Conservation (phyloP, 2,329 filamentous ascomycete genomes). For the Colletotrichum echinochloae region DNA sequence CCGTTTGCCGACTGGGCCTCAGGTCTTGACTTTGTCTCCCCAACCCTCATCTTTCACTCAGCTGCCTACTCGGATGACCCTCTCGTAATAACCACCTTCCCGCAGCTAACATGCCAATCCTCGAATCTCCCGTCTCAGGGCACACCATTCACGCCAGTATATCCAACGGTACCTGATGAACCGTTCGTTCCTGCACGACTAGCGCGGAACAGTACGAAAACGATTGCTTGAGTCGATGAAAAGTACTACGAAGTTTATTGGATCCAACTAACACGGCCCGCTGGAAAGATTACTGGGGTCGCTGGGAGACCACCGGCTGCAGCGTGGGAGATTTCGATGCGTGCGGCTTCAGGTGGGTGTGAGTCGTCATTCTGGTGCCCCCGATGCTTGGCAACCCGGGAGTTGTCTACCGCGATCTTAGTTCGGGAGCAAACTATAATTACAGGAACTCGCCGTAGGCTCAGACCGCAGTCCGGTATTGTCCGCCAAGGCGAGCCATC, state of each 20-base stretch:
- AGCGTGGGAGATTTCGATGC: background rate
- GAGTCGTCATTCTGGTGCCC: background rate
- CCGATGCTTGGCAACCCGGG: too few relatives aligned
- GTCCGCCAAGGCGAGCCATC: constrained; percentile 1
- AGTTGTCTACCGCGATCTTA: background rate
- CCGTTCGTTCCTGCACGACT: background rate
- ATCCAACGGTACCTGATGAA: background rate
- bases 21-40: background rate
- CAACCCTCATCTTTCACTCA: background rate
- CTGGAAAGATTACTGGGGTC: background rate
- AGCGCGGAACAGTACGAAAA: too few relatives aligned
- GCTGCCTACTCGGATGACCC: background rate
- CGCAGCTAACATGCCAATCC: background rate
- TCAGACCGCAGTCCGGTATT: background rate
- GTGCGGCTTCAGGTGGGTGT: constrained; percentile 3
- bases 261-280: background rate
- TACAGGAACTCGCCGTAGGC: background rate
- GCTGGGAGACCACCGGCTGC: background rate
- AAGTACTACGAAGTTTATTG: background rate
- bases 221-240: background rate
- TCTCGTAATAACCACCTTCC: too few relatives aligned
- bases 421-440: background rate
- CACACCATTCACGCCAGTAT: constrained; percentile 10
- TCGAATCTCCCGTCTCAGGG: background rate
- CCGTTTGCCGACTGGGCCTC: background rate